Conservation (phyloP, 441 rosid species). For the Isatis lusitanica region DNA sequence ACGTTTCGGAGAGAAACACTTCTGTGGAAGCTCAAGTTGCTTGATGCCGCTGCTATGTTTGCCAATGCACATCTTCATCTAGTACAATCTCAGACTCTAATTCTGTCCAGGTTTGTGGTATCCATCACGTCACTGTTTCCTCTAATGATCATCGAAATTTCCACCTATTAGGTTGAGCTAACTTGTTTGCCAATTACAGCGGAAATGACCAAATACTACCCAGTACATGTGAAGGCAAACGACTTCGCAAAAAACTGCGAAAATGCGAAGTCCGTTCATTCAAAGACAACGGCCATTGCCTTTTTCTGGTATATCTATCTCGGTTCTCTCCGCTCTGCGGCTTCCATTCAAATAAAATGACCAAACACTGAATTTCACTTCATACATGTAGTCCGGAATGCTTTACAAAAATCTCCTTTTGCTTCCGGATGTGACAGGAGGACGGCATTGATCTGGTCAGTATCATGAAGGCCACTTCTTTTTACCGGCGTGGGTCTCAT, state of each 20-base stretch:
- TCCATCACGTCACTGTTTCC: slow-evolving; percentile 6
- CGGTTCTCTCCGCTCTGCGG: slow-evolving; percentile 8
- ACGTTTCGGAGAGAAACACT: slow-evolving; percentile 58
- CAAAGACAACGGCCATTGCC: slow-evolving; percentile 63
- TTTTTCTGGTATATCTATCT: slow-evolving; percentile 64
- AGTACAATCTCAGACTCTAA: slow-evolving; percentile 57
- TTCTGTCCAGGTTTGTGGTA: slow-evolving; percentile 52
- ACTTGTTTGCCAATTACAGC: slow-evolving; percentile 40
- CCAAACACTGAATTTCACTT: slow-evolving; percentile 1
- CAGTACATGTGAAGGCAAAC: slow-evolving; percentile 63
- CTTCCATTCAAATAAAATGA: not conserved
- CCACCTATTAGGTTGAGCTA: slow-evolving; percentile 14
- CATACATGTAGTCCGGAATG: slow-evolving; percentile 2
- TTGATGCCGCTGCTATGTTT: slow-evolving; percentile 53
- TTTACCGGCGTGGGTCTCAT: slow-evolving; percentile 67
- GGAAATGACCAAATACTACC: slow-evolving; percentile 80
- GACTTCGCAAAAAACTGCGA: slow-evolving; percentile 47
- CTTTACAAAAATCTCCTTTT: slow-evolving; percentile 15
- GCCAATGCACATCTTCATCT: slow-evolving; percentile 67
- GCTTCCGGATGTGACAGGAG: slow-evolving; percentile 52
- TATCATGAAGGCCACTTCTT: slow-evolving; percentile 60
- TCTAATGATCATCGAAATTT: slow-evolving; percentile 2
- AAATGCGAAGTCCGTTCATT: slow-evolving; percentile 62
- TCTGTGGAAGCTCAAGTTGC: slow-evolving; percentile 60
- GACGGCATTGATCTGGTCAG: slow-evolving; percentile 67